These are phyloP conservation scores for Malus hybrid DNA, from an alignment of 331 rosid species.

Conservation along the genomic window DNA sequence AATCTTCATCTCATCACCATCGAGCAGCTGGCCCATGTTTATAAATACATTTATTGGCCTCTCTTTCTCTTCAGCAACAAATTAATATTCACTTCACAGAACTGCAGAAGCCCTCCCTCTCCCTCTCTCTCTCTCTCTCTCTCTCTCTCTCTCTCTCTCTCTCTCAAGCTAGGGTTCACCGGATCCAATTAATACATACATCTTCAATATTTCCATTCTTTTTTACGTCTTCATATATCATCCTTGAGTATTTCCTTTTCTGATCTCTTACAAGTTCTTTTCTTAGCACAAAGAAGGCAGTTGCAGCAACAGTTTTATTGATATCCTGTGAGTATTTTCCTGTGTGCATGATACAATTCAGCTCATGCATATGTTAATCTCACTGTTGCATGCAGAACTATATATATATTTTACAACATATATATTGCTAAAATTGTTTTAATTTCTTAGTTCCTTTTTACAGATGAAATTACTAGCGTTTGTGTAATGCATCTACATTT, in stretches of 20 bases:
- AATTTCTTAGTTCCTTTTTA: too few relatives aligned
- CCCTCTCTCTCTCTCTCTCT: constrained; percentile 1
- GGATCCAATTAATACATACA: too few relatives aligned
- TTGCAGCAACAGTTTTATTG: constrained; percentile 10
- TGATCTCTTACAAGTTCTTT: too few relatives aligned
- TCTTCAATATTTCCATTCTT: too few relatives aligned
- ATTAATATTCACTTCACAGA: not conserved
- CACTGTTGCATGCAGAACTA: not conserved
- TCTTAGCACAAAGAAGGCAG: constrained; percentile 14
- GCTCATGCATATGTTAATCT: not conserved
- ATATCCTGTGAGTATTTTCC: constrained; percentile 37
- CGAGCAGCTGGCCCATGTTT: constrained; percentile 6
- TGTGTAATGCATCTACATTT: too few relatives aligned
- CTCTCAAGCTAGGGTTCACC: not conserved
- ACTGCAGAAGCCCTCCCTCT: not conserved
- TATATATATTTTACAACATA: not conserved
- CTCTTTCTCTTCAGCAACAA: not conserved
- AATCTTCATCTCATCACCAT: not conserved
- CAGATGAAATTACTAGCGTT: not conserved
- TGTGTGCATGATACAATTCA: not conserved
- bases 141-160: constrained; percentile 4
- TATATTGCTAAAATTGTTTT: not conserved
- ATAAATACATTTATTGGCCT: constrained; percentile 4
- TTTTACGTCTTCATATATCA: too few relatives aligned
- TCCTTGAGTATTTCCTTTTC: too few relatives aligned